A percentile compares a stretch with the other conserved stretches of the same genome.
These are phyloP conservation scores for Flaveria ramosissima DNA, from an alignment of 129 eudicot species.

Conservation along the genomic window DNA sequence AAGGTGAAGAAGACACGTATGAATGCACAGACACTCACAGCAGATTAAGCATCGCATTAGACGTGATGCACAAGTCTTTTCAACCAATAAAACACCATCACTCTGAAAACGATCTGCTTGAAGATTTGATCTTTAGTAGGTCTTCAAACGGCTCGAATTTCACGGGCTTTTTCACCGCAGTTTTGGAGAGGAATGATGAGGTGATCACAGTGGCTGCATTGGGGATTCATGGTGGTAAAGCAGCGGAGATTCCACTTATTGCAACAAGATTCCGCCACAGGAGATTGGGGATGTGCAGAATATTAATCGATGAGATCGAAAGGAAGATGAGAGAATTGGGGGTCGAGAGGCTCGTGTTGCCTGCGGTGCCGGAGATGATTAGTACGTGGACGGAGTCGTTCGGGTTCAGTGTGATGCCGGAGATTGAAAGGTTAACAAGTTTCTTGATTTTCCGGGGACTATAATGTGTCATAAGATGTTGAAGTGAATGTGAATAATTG, in stretches of 20 bases:
- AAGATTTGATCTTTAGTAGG: conserved; percentile 68
- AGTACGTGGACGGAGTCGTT: conserved; percentile 68
- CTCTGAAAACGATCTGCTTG: conserved; percentile 54
- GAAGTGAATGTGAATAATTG: conserved; percentile 24
- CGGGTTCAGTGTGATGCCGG: conserved; percentile 61
- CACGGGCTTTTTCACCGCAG: conserved; percentile 71
- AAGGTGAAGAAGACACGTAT: conserved; percentile 20
- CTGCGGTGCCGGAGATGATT: conserved; percentile 58
- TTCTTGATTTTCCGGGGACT: conserved; percentile 71
- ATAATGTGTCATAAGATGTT: conserved; percentile 66
- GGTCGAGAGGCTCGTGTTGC: conserved; percentile 74
- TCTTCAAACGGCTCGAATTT: conserved; percentile 56
- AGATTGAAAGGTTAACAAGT: conserved; percentile 49
- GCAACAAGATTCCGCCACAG: conserved; percentile 73
- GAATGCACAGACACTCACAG: conserved; percentile 33
- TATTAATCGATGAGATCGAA: conserved; percentile 69
- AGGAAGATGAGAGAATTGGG: conserved; percentile 63
- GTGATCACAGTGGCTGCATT: conserved; percentile 60
- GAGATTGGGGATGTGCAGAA: conserved; percentile 74
- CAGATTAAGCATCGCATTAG: conserved; percentile 56
- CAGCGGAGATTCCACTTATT: conserved; percentile 80
- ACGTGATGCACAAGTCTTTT: conserved; percentile 84
- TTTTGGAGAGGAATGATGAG: conserved; percentile 62
- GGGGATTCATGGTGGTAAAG: conserved; percentile 69
- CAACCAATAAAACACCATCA: conserved; percentile 54